phyloP scores from a whole-genome alignment of 2,329 filamentous ascomycete species.

The Ampelomyces quisqualis region DNA sequence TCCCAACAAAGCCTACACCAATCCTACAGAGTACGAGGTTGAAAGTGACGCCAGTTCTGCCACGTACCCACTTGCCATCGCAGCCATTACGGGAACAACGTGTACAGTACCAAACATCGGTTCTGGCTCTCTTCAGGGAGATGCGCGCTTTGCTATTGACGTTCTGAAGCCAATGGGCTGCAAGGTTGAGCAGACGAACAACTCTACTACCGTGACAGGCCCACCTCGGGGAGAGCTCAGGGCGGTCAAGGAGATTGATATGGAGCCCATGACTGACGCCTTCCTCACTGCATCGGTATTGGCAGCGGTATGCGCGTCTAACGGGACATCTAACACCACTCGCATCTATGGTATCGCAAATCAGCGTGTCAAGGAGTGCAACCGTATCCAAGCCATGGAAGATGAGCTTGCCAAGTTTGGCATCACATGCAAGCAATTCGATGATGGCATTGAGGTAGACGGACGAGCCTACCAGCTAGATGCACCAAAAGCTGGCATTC shows the following conservation, averaged over 20 bases:
- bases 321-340: slow-evolving; percentile 63
- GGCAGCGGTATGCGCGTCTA: slow-evolving; percentile 80
- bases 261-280: slow-evolving; percentile 99
- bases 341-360: slow-evolving; percentile 94
- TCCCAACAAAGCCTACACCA: slow-evolving; percentile 78
- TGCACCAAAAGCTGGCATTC: slow-evolving; percentile 63
- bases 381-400: slow-evolving; percentile 93
- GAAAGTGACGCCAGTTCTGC: slow-evolving; percentile 98
- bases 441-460: slow-evolving; percentile 85
- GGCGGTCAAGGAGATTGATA: slow-evolving; percentile 81
- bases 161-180: slow-evolving; percentile 94
- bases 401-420: slow-evolving; percentile 93
- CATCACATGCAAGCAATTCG: slow-evolving; percentile 79
- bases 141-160: slow-evolving; percentile 89
- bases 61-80: slow-evolving; percentile 91
- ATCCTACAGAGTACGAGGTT: slow-evolving; percentile 81
- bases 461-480: slow-evolving; percentile 56
- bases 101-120: slow-evolving; percentile 98
- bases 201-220: slow-evolving; percentile 89
- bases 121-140: slow-evolving; percentile 85
- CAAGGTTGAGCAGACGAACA: slow-evolving; percentile 76
- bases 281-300: slow-evolving; percentile 94
- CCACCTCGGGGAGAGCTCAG: slow-evolving; percentile 72
- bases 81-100: slow-evolving; percentile 91
- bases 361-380: slow-evolving; percentile 97